These are phyloP conservation scores for California macrophylla DNA, from an alignment of 441 rosid species.

Conservation along the genomic window DNA sequence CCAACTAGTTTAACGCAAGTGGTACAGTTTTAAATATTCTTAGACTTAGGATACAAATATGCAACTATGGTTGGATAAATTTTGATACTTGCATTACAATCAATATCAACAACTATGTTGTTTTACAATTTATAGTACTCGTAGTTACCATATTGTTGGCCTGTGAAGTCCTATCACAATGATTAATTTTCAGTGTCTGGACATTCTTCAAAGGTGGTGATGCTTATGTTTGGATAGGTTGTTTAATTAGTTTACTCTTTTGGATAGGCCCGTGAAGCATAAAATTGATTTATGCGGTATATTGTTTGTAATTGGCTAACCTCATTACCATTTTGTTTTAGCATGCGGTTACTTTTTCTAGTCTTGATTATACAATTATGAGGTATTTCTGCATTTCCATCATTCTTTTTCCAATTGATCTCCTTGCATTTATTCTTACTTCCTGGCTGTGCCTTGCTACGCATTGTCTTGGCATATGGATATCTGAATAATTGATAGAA, in stretches of 20 bases:
- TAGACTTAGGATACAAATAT: background rate
- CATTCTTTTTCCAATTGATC: background rate
- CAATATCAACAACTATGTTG: no score
- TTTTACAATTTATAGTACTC: no score
- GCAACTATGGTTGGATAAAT: background rate
- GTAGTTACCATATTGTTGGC: no score
- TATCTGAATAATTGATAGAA: background rate
- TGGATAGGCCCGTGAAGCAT: background rate
- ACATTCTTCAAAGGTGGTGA: background rate
- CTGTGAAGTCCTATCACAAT: no score
- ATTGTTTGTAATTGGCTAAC: background rate
- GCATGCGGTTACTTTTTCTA: background rate
- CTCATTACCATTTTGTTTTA: background rate
- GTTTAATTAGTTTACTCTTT: background rate
- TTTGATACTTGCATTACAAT: no score
- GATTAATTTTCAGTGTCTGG: background rate
- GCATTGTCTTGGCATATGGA: background rate
- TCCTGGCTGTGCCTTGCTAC: constrained; percentile 7
- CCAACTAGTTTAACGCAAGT: constrained; percentile 3
- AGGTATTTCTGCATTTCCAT: background rate
- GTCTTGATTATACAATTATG: background rate
- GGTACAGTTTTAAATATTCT: background rate
- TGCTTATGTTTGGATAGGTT: background rate
- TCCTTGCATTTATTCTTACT: background rate
- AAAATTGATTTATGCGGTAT: background rate